phyloP scores from a whole-genome alignment of 495 filamentous ascomycete genomes.

The Cairneyella variabilis region DNA sequence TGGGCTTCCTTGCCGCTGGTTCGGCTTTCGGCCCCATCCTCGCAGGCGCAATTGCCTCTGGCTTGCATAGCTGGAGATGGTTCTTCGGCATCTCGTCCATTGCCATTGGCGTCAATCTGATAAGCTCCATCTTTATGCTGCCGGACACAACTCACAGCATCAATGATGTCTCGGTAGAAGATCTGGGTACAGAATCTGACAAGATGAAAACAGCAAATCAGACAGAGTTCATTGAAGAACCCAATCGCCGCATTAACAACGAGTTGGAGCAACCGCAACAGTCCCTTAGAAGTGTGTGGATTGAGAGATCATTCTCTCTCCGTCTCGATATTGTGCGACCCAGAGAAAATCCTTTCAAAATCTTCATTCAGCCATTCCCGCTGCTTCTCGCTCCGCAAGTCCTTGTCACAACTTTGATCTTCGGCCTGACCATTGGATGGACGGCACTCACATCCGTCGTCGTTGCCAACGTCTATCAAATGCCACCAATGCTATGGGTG shows the following conservation, averaged over 20 bases:
- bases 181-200: background rate
- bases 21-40: slow-evolving; percentile 3
- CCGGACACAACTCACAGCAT: slow-evolving; percentile 3
- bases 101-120: slow-evolving; percentile 1
- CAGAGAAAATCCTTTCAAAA: background rate
- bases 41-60: background rate
- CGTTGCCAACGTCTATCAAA: background rate
- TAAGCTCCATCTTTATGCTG: slow-evolving; percentile 2
- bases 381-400: background rate
- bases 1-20: slow-evolving; percentile 1
- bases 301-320: slow-evolving; percentile 5
- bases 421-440: background rate
- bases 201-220: background rate
- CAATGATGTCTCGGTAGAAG: background rate
- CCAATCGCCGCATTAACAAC: background rate
- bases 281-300: background rate
- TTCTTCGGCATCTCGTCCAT: slow-evolving; percentile 2
- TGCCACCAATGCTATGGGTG: background rate
- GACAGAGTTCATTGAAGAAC: slow-evolving; percentile 1
- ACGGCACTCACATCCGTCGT: slow-evolving; percentile 1
- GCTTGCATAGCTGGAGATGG: slow-evolving; percentile 2
- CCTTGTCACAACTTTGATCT: background rate
- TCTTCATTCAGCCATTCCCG: slow-evolving; percentile 1
- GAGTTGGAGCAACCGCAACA: background rate
- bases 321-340: background rate